Conservation (phyloP, 1,139 yeast genomes). For the Taiozyma sp. region DNA sequence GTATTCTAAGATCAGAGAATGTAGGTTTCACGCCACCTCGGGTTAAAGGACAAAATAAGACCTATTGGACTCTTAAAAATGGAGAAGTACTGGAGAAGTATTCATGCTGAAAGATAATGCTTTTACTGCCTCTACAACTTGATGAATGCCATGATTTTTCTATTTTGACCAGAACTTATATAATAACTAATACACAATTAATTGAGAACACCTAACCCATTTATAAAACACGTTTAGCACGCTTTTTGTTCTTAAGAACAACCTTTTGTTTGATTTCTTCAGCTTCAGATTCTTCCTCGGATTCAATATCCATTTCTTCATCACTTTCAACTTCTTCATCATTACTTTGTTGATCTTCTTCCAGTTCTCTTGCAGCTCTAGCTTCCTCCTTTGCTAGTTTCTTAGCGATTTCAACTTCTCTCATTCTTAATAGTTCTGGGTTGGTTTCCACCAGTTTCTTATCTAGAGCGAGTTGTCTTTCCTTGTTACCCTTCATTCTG, state of each 20-base stretch:
- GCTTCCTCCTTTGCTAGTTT: conserved; percentile 69
- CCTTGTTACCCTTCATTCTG: conserved; percentile 98
- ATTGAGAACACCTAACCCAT: neutral
- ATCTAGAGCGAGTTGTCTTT: conserved; percentile 78
- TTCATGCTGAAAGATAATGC: too few relatives aligned
- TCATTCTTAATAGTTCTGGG: conserved; percentile 85
- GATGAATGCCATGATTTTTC: neutral
- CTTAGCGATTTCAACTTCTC: conserved; percentile 89
- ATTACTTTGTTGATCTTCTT: conserved; percentile 39
- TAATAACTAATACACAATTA: neutral
- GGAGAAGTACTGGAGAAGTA: too few relatives aligned
- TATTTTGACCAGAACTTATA: neutral
- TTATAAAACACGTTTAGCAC: conserved; percentile 19
- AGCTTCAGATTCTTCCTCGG: conserved; percentile 32
- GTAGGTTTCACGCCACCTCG: too few relatives aligned
- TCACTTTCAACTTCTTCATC: conserved; percentile 40
- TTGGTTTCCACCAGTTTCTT: conserved; percentile 82
- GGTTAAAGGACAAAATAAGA: too few relatives aligned
- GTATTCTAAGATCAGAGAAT: neutral
- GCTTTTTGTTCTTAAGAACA: conserved; percentile 69
- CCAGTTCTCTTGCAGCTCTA: conserved; percentile 48
- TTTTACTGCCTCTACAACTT: neutral
- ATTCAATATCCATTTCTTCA: conserved; percentile 36
- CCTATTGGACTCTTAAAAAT: too few relatives aligned
- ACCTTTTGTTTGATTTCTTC: conserved; percentile 65